Percentiles rank a stretch among this genome's conserved stretches.
Conservation (phyloP, 1,139 yeast genomes). For the Scheffersomyces quercinus region DNA sequence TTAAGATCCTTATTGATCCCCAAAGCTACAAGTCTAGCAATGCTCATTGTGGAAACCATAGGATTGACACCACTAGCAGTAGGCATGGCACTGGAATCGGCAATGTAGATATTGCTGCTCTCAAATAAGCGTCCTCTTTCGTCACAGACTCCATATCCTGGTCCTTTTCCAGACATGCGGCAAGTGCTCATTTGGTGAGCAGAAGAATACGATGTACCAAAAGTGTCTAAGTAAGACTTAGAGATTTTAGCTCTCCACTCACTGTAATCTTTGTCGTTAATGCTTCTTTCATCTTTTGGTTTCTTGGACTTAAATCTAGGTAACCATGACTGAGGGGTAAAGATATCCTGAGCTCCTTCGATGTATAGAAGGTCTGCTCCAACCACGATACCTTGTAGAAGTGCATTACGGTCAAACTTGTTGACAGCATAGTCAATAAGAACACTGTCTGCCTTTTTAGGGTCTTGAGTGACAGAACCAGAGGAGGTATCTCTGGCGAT, state of each 20-base stretch:
- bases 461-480: slow-evolving; percentile 42
- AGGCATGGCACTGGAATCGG: slow-evolving; percentile 60
- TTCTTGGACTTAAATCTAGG: slow-evolving; percentile 41
- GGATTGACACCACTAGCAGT: slow-evolving; percentile 64
- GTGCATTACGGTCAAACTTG: slow-evolving; percentile 45
- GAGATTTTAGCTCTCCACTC: slow-evolving; percentile 43
- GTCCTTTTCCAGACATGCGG: slow-evolving; percentile 54
- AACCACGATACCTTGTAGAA: slow-evolving; percentile 40
- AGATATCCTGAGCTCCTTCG: slow-evolving; percentile 51
- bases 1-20: slow-evolving; percentile 37
- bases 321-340: slow-evolving; percentile 38
- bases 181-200: slow-evolving; percentile 67
- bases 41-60: slow-evolving; percentile 46
- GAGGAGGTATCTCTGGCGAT: slow-evolving; percentile 50
- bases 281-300: slow-evolving; percentile 43
- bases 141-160: slow-evolving; percentile 51
- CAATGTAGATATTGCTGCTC: slow-evolving; percentile 53
- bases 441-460: slow-evolving; percentile 36
- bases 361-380: slow-evolving; percentile 52
- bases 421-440: slow-evolving; percentile 42
- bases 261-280: slow-evolving; percentile 48
- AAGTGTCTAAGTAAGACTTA: slow-evolving; percentile 26
- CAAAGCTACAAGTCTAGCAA: slow-evolving; percentile 39
- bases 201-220: slow-evolving; percentile 43
- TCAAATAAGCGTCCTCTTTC: slow-evolving; percentile 52